Evolutionary conservation across 257 asterid genomes (phyloP).

Genomic region (Mitragyna speciosa): DNA sequence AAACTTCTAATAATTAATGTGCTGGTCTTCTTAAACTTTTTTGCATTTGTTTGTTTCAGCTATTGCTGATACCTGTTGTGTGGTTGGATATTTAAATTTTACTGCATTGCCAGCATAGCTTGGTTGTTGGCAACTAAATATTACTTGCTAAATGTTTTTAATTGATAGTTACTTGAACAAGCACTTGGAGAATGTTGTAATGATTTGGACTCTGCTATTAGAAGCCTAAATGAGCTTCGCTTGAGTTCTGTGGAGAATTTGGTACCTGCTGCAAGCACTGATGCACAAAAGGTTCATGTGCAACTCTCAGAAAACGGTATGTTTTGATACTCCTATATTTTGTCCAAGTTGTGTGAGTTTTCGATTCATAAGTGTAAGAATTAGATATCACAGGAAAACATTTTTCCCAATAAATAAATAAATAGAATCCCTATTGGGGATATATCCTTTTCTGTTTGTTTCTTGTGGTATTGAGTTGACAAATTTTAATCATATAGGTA

Average conservation of each 20-base stretch:
- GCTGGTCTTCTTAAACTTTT: neutral
- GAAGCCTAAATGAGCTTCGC: constrained; percentile 71
- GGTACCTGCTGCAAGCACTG: constrained; percentile 34
- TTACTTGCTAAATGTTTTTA: constrained; percentile 22
- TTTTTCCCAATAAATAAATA: neutral
- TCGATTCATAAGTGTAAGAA: neutral
- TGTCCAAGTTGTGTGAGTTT: neutral
- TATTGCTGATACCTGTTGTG: neutral
- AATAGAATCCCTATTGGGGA: neutral
- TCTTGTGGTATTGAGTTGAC: neutral
- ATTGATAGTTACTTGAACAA: constrained; percentile 65
- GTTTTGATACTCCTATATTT: constrained; percentile 11
- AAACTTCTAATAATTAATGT: neutral
- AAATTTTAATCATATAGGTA: neutral
- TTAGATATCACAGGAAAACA: neutral
- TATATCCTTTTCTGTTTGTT: neutral
- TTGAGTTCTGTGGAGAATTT: constrained; percentile 52
- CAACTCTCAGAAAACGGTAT: constrained; percentile 50
- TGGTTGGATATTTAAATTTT: neutral
- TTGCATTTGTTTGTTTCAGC: neutral
- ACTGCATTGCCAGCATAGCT: neutral
- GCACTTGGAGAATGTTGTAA: constrained; percentile 71
- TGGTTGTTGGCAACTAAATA: neutral
- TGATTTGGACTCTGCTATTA: constrained; percentile 84
- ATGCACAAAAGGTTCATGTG: constrained; percentile 32